A percentile compares a stretch with the other conserved stretches of the same genome.
Evolutionary conservation across 2,329 filamentous ascomycete species (phyloP).

Genomic region (Fusarium caatingaense): DNA sequence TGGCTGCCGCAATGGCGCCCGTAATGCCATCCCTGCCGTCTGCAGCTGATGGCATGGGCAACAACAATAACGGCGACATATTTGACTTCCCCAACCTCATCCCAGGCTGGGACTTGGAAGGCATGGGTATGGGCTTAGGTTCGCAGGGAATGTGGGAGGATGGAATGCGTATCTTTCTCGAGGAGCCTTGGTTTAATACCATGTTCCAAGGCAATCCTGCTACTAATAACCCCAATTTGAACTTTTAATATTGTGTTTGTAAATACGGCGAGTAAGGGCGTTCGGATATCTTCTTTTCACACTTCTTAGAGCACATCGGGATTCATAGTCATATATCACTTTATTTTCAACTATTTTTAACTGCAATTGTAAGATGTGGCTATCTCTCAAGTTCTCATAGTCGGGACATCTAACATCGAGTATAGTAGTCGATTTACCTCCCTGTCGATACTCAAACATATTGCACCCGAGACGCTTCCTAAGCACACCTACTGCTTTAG

Average conservation of each 20-base stretch:
- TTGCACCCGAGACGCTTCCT: neutral
- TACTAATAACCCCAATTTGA: slow-evolving; percentile 49
- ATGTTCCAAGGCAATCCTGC: slow-evolving; percentile 53
- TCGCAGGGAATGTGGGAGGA: slow-evolving; percentile 48
- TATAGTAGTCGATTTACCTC: neutral
- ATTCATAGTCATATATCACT: neutral
- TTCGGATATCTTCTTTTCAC: neutral
- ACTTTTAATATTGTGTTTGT: slow-evolving; percentile 42
- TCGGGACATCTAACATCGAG: neutral
- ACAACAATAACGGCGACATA: slow-evolving; percentile 31
- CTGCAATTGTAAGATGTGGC: neutral
- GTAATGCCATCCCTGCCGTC: slow-evolving; percentile 34
- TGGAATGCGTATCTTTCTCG: slow-evolving; percentile 52
- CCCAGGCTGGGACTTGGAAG: slow-evolving; percentile 48
- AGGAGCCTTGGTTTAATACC: slow-evolving; percentile 56
- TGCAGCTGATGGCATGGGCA: slow-evolving; percentile 19
- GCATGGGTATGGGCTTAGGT: slow-evolving; percentile 45
- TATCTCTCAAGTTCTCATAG: neutral
- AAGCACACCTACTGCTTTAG: slow-evolving; percentile 15
- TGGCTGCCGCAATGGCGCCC: slow-evolving; percentile 45
- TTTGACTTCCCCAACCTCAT: slow-evolving; percentile 39
- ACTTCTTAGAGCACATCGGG: neutral
- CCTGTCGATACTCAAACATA: neutral
- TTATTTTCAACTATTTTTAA: neutral
- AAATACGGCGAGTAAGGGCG: neutral